Evolutionary conservation across 2,329 filamentous ascomycete species (phyloP).

Genomic region (Claviceps cyperi): DNA sequence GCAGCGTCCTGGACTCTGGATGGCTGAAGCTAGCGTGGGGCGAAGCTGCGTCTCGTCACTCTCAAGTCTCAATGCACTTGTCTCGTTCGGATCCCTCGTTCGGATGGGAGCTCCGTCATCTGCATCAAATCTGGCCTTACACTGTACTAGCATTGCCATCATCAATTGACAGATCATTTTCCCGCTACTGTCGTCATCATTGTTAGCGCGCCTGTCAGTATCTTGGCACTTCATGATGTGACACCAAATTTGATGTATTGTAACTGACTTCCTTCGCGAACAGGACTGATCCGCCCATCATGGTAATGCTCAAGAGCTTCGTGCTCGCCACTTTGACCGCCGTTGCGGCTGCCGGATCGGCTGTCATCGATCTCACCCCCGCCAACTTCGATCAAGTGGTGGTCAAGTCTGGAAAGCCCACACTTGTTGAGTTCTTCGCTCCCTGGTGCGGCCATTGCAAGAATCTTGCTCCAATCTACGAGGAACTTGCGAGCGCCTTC

Average conservation of each 20-base stretch:
- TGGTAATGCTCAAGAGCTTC: conserved; percentile 47
- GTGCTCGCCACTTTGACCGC: conserved; percentile 40
- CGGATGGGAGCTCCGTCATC: neutral
- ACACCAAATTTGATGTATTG: neutral
- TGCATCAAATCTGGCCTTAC: neutral
- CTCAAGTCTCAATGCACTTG: neutral
- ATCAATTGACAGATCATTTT: neutral
- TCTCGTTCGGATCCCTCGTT: neutral
- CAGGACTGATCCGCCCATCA: conserved; percentile 16
- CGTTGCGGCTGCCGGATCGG: conserved; percentile 53
- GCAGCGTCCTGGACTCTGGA: no score
- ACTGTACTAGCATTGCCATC: neutral
- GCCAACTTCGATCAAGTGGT: conserved; percentile 86
- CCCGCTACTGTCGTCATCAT: neutral
- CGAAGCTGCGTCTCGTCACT: neutral
- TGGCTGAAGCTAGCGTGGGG: neutral
- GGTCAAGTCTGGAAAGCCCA: conserved; percentile 82
- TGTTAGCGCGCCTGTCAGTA: neutral
- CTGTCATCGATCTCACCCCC: conserved; percentile 79
- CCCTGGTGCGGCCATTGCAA: conserved; percentile 99
- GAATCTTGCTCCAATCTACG: conserved; percentile 85
- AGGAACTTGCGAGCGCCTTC: conserved; percentile 69
- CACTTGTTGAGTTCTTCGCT: conserved; percentile 94
- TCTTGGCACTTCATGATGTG: neutral
- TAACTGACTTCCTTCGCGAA: neutral